Evolutionary conservation across 2,329 filamentous ascomycete genomes (phyloP).

Genomic region (Sodiomyces alkalinus): DNA sequence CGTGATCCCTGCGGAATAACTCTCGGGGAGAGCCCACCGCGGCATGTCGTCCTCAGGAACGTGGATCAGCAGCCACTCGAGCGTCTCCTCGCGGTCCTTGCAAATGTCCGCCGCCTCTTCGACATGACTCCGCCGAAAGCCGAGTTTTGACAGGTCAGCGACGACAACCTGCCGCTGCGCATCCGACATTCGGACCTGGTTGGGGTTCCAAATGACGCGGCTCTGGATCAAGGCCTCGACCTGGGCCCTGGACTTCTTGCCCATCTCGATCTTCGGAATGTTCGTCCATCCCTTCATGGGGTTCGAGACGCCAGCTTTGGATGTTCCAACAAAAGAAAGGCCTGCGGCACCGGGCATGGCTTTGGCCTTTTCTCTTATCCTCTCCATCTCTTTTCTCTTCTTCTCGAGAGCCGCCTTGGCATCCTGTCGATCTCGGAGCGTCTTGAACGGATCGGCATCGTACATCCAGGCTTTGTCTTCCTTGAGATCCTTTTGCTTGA

Average conservation of each 20-base stretch:
- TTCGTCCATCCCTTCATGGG: slow-evolving; percentile 64
- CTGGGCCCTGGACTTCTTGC: slow-evolving; percentile 59
- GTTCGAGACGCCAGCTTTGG: slow-evolving; percentile 22
- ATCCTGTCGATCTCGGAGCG: slow-evolving; percentile 64
- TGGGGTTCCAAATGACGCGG: slow-evolving; percentile 76
- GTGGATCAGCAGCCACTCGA: slow-evolving; percentile 94
- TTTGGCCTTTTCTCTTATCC: slow-evolving; percentile 51
- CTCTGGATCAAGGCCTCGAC: slow-evolving; percentile 68
- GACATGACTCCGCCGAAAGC: slow-evolving; percentile 79
- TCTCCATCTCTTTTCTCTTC: slow-evolving; percentile 58
- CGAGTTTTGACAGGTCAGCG: slow-evolving; percentile 61
- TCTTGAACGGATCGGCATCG: slow-evolving; percentile 83
- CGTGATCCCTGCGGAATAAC: slow-evolving; percentile 78
- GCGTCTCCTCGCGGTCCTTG: slow-evolving; percentile 79
- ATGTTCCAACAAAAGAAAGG: slow-evolving; percentile 33
- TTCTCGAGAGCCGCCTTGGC: slow-evolving; percentile 63
- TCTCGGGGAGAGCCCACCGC: slow-evolving; percentile 78
- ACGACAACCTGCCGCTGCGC: slow-evolving; percentile 43
- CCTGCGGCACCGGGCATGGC: slow-evolving; percentile 45
- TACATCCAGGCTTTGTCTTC: slow-evolving; percentile 79
- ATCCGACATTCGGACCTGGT: slow-evolving; percentile 50
- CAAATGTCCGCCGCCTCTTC: slow-evolving; percentile 78
- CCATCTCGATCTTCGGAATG: slow-evolving; percentile 88
- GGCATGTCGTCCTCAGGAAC: slow-evolving; percentile 96
- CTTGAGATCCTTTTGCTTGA: slow-evolving; percentile 70